These are phyloP conservation scores for Termitomyces sp. DNA, from an alignment of 768 basidiomycete species.

Conservation along the genomic window DNA sequence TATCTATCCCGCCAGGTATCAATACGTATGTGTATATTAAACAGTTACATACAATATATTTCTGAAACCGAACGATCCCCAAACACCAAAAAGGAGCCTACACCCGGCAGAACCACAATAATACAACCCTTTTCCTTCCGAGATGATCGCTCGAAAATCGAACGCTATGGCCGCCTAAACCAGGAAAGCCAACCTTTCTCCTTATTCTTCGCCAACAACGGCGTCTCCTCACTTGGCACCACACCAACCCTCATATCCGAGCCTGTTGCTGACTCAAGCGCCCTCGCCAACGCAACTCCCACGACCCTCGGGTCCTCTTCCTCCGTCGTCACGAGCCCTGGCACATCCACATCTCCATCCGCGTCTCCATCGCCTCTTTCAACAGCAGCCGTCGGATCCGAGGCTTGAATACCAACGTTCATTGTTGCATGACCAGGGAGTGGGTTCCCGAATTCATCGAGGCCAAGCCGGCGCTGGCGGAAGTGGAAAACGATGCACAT, in stretches of 20 bases:
- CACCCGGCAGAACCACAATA: neutral
- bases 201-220: slow-evolving; percentile 11
- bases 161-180: neutral
- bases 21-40: neutral
- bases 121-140: neutral
- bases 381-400: neutral
- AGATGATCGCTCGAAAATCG: too few species aligned
- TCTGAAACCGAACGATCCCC: neutral
- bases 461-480: slow-evolving; percentile 65
- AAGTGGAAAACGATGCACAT: slow-evolving; percentile 88
- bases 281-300: slow-evolving; percentile 17
- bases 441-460: slow-evolving; percentile 87
- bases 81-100: neutral
- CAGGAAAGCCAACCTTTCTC: slow-evolving; percentile 2
- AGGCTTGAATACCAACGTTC: neutral
- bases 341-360: slow-evolving; percentile 14
- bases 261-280: slow-evolving; percentile 19
- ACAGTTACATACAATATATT: neutral
- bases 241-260: slow-evolving; percentile 15
- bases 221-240: slow-evolving; percentile 16
- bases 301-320: slow-evolving; percentile 19
- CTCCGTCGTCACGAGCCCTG: slow-evolving; percentile 18
- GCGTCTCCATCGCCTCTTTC: slow-evolving; percentile 6
- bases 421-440: neutral
- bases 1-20: neutral